These are phyloP conservation scores for Diophrys sp. DNA, from an alignment of 73 alveolate species.

Conservation along the genomic window DNA sequence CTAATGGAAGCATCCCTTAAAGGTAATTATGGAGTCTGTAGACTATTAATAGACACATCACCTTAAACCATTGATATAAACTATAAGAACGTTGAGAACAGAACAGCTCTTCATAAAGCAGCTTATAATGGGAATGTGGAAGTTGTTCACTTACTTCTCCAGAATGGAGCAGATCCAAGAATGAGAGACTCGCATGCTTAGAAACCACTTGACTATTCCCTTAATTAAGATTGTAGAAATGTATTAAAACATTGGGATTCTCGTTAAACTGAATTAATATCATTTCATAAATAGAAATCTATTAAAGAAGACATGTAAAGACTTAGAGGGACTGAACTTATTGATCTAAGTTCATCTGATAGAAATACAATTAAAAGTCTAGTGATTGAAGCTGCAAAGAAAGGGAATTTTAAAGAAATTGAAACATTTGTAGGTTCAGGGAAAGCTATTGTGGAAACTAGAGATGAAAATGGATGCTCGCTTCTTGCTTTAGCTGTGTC, in stretches of 20 bases:
- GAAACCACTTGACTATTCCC: conserved; percentile 7
- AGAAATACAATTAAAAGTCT: not conserved
- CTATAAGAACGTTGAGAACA: conserved; percentile 6
- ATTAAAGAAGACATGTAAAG: not conserved
- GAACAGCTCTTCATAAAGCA: conserved; percentile 41
- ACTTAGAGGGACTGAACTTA: not conserved
- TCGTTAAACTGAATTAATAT: conserved; percentile 7
- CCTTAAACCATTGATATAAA: conserved; percentile 7
- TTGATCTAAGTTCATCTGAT: not conserved
- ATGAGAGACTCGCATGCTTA: conserved; percentile 7
- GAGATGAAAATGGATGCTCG: conserved; percentile 11
- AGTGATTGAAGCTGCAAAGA: not conserved
- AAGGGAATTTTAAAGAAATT: not conserved
- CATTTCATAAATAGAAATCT: not conserved
- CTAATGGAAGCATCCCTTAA: conserved; percentile 24
- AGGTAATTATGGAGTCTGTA: conserved; percentile 13
- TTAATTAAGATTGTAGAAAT: not conserved
- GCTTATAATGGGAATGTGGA: conserved; percentile 21
- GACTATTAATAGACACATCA: not conserved
- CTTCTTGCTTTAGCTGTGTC: conserved; percentile 5
- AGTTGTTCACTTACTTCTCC: conserved; percentile 6
- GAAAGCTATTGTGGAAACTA: conserved; percentile 3
- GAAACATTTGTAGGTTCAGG: not conserved
- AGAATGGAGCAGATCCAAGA: conserved; percentile 26
- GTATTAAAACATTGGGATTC: conserved; percentile 13